Evolutionary conservation across 495 filamentous ascomycete genomes (phyloP).

Genomic region (Neurospora sp.): DNA sequence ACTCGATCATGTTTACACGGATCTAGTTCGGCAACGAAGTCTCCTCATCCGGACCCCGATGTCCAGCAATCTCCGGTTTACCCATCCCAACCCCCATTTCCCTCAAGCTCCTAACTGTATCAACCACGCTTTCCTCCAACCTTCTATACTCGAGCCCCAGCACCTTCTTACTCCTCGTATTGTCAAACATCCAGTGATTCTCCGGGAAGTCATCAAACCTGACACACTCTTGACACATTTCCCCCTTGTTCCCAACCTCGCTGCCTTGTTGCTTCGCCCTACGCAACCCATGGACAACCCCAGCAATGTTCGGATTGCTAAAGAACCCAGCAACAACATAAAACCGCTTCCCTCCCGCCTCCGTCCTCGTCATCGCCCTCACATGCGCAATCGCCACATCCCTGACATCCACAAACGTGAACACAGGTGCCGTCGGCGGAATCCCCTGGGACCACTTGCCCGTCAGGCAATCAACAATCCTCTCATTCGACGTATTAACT

Average conservation of each 20-base stretch:
- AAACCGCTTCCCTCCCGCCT: slow-evolving; percentile 34
- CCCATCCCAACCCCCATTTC: not conserved
- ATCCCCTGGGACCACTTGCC: slow-evolving; percentile 22
- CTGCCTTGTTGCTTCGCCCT: slow-evolving; percentile 12
- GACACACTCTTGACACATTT: not conserved
- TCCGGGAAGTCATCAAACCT: slow-evolving; percentile 25
- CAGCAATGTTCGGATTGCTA: slow-evolving; percentile 30
- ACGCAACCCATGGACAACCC: slow-evolving; percentile 16
- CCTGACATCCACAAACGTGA: slow-evolving; percentile 39
- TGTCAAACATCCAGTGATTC: slow-evolving; percentile 30
- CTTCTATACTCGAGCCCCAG: slow-evolving; percentile 30
- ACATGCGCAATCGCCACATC: slow-evolving; percentile 38
- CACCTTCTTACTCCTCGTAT: slow-evolving; percentile 19
- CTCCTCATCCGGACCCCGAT: not conserved
- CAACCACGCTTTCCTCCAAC: slow-evolving; percentile 27
- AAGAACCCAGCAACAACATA: slow-evolving; percentile 34
- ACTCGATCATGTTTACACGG: not conserved
- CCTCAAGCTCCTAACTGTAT: slow-evolving; percentile 20
- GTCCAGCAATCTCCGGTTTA: not conserved
- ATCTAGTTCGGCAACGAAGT: not conserved
- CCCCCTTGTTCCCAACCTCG: not conserved
- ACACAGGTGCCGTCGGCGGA: slow-evolving; percentile 30
- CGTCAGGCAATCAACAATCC: slow-evolving; percentile 29
- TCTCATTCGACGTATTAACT: slow-evolving; percentile 39
- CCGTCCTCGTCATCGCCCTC: slow-evolving; percentile 25